Percentiles rank a stretch among this genome's conserved stretches.
Conservation (phyloP, 2,329 filamentous ascomycete genomes). For the Saccharata proteae region DNA sequence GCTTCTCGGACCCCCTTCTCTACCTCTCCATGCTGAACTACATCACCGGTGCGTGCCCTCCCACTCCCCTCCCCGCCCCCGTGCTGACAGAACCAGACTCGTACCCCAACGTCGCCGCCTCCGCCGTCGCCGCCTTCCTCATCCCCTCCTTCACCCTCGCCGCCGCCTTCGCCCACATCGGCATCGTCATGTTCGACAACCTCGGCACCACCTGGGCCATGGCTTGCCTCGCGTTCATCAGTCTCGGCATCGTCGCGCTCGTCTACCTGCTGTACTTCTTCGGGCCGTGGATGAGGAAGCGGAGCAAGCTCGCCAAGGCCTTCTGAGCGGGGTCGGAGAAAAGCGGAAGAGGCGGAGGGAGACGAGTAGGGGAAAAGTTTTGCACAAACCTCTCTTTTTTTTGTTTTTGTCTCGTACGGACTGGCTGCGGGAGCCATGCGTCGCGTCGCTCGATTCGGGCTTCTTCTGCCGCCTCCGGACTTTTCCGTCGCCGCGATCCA, state of each 20-base stretch:
- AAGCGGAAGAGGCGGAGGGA: too few species aligned
- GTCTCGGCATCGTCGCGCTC: constrained; percentile 7
- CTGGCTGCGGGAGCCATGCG: too few species aligned
- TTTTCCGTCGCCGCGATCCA: too few species aligned
- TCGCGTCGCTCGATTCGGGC: too few species aligned
- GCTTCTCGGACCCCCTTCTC: constrained; percentile 6
- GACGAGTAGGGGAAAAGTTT: background rate
- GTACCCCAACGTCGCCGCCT: constrained; percentile 7
- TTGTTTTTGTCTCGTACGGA: too few species aligned
- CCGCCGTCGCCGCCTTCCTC: constrained; percentile 7
- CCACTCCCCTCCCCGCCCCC: background rate
- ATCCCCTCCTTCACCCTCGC: constrained; percentile 8
- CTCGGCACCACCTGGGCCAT: constrained; percentile 9
- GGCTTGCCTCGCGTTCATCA: constrained; percentile 8
- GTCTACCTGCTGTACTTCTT: constrained; percentile 9
- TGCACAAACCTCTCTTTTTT: too few species aligned
- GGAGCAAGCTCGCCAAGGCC: constrained; percentile 3
- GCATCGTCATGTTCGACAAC: constrained; percentile 8
- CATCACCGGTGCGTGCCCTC: constrained; percentile 3
- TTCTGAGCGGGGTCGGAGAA: constrained; percentile 3
- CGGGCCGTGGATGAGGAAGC: constrained; percentile 6
- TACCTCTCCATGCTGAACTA: constrained; percentile 8
- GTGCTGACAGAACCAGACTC: too few species aligned
- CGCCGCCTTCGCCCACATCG: constrained; percentile 7
- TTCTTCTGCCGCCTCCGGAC: too few species aligned